These are phyloP conservation scores for Edaphochlamys debaryana DNA, from an alignment of 139 green algal species.

Conservation along the genomic window DNA sequence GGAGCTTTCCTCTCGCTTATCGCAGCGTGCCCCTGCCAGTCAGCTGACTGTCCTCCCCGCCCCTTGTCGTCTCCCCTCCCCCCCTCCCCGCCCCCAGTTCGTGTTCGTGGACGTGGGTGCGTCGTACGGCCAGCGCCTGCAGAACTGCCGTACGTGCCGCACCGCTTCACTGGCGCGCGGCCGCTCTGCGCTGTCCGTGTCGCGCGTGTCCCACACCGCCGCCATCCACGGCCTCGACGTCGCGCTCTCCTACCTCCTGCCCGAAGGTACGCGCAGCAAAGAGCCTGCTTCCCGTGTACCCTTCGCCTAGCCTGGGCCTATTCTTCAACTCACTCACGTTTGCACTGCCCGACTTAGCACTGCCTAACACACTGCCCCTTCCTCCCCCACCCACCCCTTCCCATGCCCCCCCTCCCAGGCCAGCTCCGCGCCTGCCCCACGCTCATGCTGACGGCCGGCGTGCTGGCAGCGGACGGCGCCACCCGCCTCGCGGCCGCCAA, in stretches of 20 bases:
- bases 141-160: neutral
- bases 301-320: too few relatives aligned
- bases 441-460: conserved; percentile 12
- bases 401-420: neutral
- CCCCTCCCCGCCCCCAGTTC: too few relatives aligned
- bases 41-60: too few relatives aligned
- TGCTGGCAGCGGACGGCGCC: neutral
- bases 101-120: conserved; percentile 15
- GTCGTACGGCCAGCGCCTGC: neutral
- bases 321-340: too few relatives aligned
- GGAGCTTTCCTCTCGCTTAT: too few relatives aligned
- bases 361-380: too few relatives aligned
- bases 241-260: conserved; percentile 10
- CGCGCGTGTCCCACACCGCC: neutral
- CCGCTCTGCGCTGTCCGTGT: neutral
- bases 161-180: neutral
- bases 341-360: too few relatives aligned
- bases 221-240: conserved; percentile 22
- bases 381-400: too few relatives aligned
- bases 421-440: too few relatives aligned
- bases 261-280: too few relatives aligned
- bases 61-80: neutral
- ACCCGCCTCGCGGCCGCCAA: neutral
- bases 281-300: too few relatives aligned
- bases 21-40: too few relatives aligned